Evolutionary conservation across 805 yeast species (phyloP), one percentile per base, ranked within the genome.

Genomic region (Hanseniaspora clermontiae): DNA sequence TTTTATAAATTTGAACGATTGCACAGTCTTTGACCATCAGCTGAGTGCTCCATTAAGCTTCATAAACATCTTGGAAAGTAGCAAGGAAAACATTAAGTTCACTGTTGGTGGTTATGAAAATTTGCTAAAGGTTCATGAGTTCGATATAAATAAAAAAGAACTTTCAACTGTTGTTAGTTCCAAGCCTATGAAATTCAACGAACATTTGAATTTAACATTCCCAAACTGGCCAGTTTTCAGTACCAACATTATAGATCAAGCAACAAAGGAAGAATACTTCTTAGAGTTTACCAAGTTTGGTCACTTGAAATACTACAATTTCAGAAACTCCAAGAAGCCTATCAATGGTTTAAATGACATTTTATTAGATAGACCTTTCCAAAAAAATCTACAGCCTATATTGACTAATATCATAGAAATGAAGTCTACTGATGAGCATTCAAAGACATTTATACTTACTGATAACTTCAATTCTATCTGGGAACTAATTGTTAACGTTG

Each of bases 91-190:
- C 8, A 47, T 57, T 24, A 66, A 81, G 1, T 80, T 85, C 68
- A 95, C 93, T 0, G 79, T 73, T 63, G 97, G 97, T 38, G 98
- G 97, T 32, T 80, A 87, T 64, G 95, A 89, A 62, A 81, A 81
- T 58, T 64, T 65, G 36, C 62, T 64, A 6, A 63, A 64, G 43
- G 42, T 63, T 14, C 59, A 61, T 3, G 63, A 67, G 60, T 45
- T 63, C 59, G 20, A 61, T 24, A 55, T 64, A 48, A 62, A 68
- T 59, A 64, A 68, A 62, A 63, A 61, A 63, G 64, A 59, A 84
- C 5, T 90, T 84, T 76, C 74, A 77, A 61, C 95, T 84, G 2
- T 85, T 85, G 65, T 88, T 88, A 66, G 95, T 88, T n/a, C 80
- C 83, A 59, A 53, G 43, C 57, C 57, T 17, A 53, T 53, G 57